These are phyloP conservation scores for Chrysoporthe deuterocubensis DNA, from an alignment of 2,329 filamentous ascomycete species.

Conservation along the genomic window DNA sequence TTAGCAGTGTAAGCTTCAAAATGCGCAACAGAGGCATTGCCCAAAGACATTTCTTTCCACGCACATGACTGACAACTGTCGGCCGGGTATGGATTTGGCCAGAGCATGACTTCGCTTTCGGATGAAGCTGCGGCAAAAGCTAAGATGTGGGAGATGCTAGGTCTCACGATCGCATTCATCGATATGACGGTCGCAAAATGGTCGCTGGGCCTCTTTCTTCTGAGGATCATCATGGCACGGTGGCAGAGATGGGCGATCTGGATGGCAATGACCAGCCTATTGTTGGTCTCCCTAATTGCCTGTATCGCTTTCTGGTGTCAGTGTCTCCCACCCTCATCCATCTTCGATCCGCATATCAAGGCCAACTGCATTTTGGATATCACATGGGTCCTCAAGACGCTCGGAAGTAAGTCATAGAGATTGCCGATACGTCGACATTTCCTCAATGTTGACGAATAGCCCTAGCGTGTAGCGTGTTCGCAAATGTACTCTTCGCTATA, in stretches of 20 bases:
- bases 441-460: not conserved
- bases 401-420: not conserved
- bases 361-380: slow-evolving; percentile 3
- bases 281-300: not conserved
- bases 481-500: slow-evolving; percentile 41
- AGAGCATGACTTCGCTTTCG: not conserved
- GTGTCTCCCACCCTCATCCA: slow-evolving; percentile 3
- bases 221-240: slow-evolving; percentile 27
- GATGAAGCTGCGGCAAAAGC: slow-evolving; percentile 1
- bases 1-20: not conserved
- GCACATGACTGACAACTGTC: slow-evolving; percentile 16
- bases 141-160: slow-evolving; percentile 26
- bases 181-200: slow-evolving; percentile 29
- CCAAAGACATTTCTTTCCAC: not conserved
- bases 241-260: slow-evolving; percentile 15
- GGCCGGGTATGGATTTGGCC: slow-evolving; percentile 24
- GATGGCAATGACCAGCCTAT: not conserved
- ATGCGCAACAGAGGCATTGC: not conserved
- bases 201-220: slow-evolving; percentile 28
- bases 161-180: slow-evolving; percentile 23
- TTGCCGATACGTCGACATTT: not conserved
- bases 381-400: not conserved
- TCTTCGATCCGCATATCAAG: not conserved
- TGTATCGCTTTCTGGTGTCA: slow-evolving; percentile 16
- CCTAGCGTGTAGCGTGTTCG: slow-evolving; percentile 30